Conservation (phyloP, 2,329 filamentous ascomycete species). For the Colletotrichum horii region DNA sequence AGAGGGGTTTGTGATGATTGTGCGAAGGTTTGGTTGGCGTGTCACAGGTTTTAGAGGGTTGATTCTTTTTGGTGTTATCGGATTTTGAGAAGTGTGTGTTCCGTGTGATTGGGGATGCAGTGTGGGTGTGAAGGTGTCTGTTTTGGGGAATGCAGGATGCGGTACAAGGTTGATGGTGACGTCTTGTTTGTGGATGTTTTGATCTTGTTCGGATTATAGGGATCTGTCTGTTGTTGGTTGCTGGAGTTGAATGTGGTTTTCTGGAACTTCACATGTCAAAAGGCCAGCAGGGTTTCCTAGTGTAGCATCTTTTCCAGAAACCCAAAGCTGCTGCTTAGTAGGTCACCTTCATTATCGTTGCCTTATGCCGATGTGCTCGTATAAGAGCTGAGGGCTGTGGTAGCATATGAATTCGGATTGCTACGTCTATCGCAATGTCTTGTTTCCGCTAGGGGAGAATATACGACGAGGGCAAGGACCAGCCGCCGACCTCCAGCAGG, state of each 20-base stretch:
- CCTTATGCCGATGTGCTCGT: background rate
- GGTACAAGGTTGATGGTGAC: background rate
- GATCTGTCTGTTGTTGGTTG: background rate
- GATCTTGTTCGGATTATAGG: background rate
- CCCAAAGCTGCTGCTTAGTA: background rate
- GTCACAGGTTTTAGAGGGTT: background rate
- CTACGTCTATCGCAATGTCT: background rate
- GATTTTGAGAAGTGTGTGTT: background rate
- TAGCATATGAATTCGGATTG: accelerated
- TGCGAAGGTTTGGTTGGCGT: background rate
- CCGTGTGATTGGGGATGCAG: background rate
- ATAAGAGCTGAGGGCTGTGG: background rate
- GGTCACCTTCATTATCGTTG: background rate
- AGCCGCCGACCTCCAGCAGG: background rate
- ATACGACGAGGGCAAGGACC: background rate
- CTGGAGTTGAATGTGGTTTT: background rate
- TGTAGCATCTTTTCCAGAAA: background rate
- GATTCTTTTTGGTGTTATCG: background rate
- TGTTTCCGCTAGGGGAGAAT: background rate
- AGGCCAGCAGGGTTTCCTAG: background rate
- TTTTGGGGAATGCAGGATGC: background rate
- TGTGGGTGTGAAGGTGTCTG: background rate
- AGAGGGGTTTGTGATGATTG: background rate
- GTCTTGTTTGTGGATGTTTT: background rate
- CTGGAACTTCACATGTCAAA: background rate